A percentile compares a stretch with the other conserved stretches of the same genome.
Evolutionary conservation across 352 stramenopile species (phyloP).

Genomic region (Phytophthora kernoviae): DNA sequence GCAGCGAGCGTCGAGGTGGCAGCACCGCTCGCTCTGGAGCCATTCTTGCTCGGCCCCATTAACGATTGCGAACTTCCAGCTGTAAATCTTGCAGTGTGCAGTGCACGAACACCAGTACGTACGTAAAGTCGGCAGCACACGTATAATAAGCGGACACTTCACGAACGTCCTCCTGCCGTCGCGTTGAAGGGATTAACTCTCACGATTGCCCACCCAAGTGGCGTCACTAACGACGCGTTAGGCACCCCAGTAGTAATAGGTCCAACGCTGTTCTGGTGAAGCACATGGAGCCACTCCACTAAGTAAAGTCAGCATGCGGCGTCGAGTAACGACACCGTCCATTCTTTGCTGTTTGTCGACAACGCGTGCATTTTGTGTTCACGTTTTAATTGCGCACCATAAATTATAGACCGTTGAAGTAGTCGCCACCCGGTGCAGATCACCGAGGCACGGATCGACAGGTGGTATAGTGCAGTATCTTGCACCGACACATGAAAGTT

Average conservation of each 20-base stretch:
- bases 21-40: no score
- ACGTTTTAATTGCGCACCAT: background rate
- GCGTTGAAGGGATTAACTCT: no score
- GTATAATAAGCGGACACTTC: no score
- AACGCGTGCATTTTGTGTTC: background rate
- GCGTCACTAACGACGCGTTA: background rate
- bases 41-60: no score
- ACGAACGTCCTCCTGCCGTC: no score
- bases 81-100: no score
- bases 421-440: constrained; percentile 3
- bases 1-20: no score
- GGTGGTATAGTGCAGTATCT: background rate
- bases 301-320: background rate
- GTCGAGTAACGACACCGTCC: background rate
- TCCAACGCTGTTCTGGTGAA: background rate
- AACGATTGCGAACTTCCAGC: no score
- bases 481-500: background rate
- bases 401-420: background rate
- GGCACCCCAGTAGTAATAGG: background rate
- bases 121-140: no score
- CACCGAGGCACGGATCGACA: background rate
- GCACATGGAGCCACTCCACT: background rate
- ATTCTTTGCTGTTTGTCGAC: background rate
- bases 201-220: background rate
- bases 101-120: no score